Evolutionary conservation across 306 rosid genomes (phyloP).

Genomic region (Rosa chinensis): DNA sequence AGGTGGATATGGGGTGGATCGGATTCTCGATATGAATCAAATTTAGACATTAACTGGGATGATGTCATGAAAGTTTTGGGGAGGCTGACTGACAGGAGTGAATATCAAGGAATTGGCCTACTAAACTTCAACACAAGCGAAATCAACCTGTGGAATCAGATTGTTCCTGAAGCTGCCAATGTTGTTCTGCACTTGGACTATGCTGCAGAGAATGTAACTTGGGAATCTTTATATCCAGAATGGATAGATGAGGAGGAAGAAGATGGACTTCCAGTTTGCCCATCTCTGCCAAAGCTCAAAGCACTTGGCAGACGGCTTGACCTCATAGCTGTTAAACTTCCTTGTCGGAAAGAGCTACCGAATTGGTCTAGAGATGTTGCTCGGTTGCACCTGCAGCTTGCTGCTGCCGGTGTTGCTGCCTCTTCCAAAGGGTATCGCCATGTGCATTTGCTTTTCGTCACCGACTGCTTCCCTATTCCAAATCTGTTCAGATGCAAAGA

Average conservation of each 20-base stretch:
- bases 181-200: conserved; percentile 49
- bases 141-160: conserved; percentile 54
- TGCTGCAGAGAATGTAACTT: conserved; percentile 62
- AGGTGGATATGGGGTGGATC: conserved; percentile 93
- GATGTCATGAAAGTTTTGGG: conserved; percentile 47
- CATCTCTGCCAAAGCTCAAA: conserved; percentile 65
- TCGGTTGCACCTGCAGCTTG: conserved; percentile 85
- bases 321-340: conserved; percentile 80
- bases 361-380: conserved; percentile 96
- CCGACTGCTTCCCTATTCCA: conserved; percentile 73
- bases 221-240: conserved; percentile 89
- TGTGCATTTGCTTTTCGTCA: conserved; percentile 64
- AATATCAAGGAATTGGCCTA: conserved; percentile 71
- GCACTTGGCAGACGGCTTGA: conserved; percentile 63
- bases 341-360: conserved; percentile 52
- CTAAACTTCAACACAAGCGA: conserved; percentile 68
- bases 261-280: conserved; percentile 73
- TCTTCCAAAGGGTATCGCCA: conserved; percentile 72
- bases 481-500: conserved; percentile 79
- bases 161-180: conserved; percentile 55
- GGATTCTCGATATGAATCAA: conserved; percentile 58
- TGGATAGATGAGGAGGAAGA: conserved; percentile 99
- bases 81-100: conserved; percentile 37
- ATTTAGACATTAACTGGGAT: conserved; percentile 51
- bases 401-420: conserved; percentile 77